Percentiles rank a stretch among this genome's conserved stretches.
phyloP scores from a whole-genome alignment of 352 stramenopile species.

The Phytophthora ramorum region DNA sequence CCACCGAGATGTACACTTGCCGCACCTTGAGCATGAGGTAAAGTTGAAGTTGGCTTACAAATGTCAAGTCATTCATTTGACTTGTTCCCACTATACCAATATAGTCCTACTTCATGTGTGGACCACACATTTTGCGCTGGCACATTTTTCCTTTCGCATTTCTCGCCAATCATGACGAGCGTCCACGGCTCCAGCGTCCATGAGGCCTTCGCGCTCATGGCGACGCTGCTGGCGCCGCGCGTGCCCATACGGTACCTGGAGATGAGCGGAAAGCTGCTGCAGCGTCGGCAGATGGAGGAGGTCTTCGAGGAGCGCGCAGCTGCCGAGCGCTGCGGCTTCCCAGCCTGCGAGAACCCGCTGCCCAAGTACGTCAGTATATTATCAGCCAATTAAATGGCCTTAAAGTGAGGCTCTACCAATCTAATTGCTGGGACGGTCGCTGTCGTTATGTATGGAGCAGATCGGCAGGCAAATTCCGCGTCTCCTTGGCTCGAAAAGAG shows the following conservation, averaged over 20 bases:
- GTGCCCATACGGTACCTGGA: slow-evolving; percentile 78
- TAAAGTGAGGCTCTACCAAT: slow-evolving; percentile 12
- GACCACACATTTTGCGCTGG: background rate
- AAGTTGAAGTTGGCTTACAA: background rate
- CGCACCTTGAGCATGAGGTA: no score
- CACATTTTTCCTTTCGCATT: slow-evolving; percentile 6
- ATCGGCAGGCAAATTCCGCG: slow-evolving; percentile 68
- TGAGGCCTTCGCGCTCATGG: slow-evolving; percentile 85
- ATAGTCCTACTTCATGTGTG: background rate
- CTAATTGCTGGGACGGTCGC: slow-evolving; percentile 3
- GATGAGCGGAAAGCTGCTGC: slow-evolving; percentile 68
- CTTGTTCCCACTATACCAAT: background rate
- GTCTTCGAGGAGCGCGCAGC: slow-evolving; percentile 84
- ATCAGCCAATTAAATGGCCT: slow-evolving; percentile 17
- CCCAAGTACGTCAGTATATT: slow-evolving; percentile 41
- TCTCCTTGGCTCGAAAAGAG: slow-evolving; percentile 75
- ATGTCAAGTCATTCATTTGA: no score
- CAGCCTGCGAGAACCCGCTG: slow-evolving; percentile 66
- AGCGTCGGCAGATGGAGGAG: slow-evolving; percentile 81
- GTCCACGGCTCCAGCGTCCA: slow-evolving; percentile 66
- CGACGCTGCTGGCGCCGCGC: slow-evolving; percentile 68
- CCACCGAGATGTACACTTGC: no score
- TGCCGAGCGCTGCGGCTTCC: slow-evolving; percentile 75
- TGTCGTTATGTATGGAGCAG: slow-evolving; percentile 28
- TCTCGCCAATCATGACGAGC: slow-evolving; percentile 30